Conservation (phyloP, 2,329 filamentous ascomycete species). For the Verticillium albo-atrum region DNA sequence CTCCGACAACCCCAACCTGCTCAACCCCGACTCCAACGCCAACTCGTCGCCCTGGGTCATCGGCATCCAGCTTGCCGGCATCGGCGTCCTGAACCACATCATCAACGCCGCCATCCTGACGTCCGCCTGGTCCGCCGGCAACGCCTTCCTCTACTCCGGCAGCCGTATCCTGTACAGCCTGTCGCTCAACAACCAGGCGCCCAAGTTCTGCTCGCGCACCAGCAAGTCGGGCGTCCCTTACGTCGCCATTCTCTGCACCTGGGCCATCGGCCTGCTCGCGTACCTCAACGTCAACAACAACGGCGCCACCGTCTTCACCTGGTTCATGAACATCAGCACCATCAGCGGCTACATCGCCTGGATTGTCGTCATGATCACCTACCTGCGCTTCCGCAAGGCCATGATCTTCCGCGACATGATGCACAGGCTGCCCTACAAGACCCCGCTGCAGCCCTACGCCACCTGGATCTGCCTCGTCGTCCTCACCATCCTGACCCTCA, state of each 20-base stretch:
- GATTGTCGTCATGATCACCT: conserved; percentile 54
- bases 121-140: conserved; percentile 59
- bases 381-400: conserved; percentile 55
- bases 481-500: conserved; percentile 59
- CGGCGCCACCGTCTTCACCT: conserved; percentile 61
- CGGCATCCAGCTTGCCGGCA: conserved; percentile 62
- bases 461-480: conserved; percentile 55
- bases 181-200: conserved; percentile 62
- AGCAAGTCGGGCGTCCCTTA: conserved; percentile 59
- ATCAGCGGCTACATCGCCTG: conserved; percentile 57
- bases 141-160: conserved; percentile 61
- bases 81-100: conserved; percentile 58
- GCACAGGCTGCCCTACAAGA: conserved; percentile 45
- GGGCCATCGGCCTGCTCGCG: conserved; percentile 58
- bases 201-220: conserved; percentile 54
- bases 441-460: conserved; percentile 56
- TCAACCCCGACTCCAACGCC: conserved; percentile 52
- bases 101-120: conserved; percentile 67
- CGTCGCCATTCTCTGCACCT: conserved; percentile 47
- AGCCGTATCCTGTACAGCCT: conserved; percentile 68
- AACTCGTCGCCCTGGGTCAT: conserved; percentile 60
- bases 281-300: conserved; percentile 65
- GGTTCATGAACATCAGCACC: conserved; percentile 68
- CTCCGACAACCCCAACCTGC: conserved; percentile 59
- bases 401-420: conserved; percentile 48